A percentile compares a stretch with the other conserved stretches of the same genome.
These are phyloP conservation scores for Termitomyces sp. DNA, from an alignment of 768 basidiomycete species.

Conservation along the genomic window DNA sequence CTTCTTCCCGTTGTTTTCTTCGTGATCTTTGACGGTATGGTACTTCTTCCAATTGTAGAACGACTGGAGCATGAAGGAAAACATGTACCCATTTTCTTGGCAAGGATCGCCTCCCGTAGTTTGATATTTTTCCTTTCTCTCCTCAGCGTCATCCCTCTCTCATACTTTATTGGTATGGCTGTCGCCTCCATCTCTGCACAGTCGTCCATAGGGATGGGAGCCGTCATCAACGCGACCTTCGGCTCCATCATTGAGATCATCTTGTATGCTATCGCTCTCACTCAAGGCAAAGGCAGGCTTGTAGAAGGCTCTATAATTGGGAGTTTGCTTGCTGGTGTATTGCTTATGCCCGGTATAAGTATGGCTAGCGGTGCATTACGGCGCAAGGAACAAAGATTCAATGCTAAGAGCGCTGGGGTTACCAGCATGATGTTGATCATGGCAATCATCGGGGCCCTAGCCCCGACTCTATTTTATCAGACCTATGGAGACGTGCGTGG, in stretches of 20 bases:
- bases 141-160: conserved; percentile 90
- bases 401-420: conserved; percentile 98
- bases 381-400: conserved; percentile 96
- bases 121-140: conserved; percentile 83
- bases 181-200: conserved; percentile 99
- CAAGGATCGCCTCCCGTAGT: conserved; percentile 63
- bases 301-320: conserved; percentile 98
- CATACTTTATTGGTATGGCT: conserved; percentile 99
- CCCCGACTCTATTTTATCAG: conserved; percentile 97
- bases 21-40: conserved; percentile 89
- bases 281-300: conserved; percentile 86
- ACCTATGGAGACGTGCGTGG: conserved; percentile 91
- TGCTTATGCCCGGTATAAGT: conserved; percentile 94
- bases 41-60: conserved; percentile 72
- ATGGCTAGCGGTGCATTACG: conserved; percentile 90
- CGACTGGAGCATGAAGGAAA: conserved; percentile 45
- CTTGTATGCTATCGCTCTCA: conserved; percentile 85
- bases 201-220: conserved; percentile 98
- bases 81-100: conserved; percentile 60
- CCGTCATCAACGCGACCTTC: conserved; percentile 98
- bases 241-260: conserved; percentile 98
- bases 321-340: conserved; percentile 88
- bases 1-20: conserved; percentile 91
- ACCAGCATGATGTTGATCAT: conserved; percentile 99
- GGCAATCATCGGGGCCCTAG: conserved; percentile 95